These are phyloP conservation scores for Primulina eburnea DNA, from an alignment of 257 asterid genomes.

Conservation along the genomic window DNA sequence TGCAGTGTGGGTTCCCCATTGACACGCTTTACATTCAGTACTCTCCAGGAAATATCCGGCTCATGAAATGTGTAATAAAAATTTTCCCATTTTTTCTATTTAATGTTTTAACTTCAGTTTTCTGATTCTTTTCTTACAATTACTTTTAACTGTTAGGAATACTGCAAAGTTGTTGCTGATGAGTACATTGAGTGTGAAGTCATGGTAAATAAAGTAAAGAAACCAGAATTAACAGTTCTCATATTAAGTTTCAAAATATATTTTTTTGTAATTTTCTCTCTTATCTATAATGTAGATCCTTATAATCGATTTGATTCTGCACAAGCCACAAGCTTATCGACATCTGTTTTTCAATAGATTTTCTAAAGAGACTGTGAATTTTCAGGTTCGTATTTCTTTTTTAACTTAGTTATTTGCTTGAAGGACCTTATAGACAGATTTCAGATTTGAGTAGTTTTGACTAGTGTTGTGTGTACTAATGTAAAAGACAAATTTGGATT, in stretches of 20 bases:
- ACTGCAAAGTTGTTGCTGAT: slow-evolving; percentile 73
- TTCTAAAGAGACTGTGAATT: slow-evolving; percentile 35
- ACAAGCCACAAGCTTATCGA: slow-evolving; percentile 76
- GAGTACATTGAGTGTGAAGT: slow-evolving; percentile 90
- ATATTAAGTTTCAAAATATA: background rate
- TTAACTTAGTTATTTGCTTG: background rate
- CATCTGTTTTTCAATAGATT: slow-evolving; percentile 77
- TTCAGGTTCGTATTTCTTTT: slow-evolving; percentile 39
- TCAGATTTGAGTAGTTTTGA: background rate
- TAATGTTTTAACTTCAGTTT: background rate
- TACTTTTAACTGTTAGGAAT: slow-evolving; percentile 36
- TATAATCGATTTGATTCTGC: slow-evolving; percentile 82
- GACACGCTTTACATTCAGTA: slow-evolving; percentile 71
- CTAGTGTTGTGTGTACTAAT: background rate
- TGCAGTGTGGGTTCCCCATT: slow-evolving; percentile 62
- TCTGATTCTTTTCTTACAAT: background rate
- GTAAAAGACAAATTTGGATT: background rate
- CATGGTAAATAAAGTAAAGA: slow-evolving; percentile 49
- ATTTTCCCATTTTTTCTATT: background rate
- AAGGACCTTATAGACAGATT: background rate
- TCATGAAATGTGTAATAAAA: slow-evolving; percentile 67
- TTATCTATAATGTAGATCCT: slow-evolving; percentile 47
- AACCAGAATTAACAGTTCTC: background rate
- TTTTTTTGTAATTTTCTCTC: background rate
- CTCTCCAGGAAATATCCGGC: slow-evolving; percentile 91